phyloP scores from a whole-genome alignment of 495 filamentous ascomycete genomes.

The Hyaloscypha hepaticicola region DNA sequence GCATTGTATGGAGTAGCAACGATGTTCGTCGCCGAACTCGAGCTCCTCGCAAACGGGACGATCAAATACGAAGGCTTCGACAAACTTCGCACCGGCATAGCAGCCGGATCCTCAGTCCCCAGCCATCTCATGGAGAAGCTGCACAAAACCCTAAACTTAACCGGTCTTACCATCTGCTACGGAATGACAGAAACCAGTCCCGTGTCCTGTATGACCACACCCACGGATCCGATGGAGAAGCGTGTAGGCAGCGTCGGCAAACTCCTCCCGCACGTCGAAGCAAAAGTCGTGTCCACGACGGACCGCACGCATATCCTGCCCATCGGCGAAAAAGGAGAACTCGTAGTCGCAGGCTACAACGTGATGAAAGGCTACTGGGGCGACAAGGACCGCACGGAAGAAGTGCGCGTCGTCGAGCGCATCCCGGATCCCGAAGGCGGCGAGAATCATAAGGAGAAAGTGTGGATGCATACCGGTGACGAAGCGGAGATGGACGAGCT shows the following conservation, averaged over 20 bases:
- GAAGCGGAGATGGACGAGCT: conserved; percentile 83
- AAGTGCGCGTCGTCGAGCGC: conserved; percentile 58
- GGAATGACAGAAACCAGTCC: conserved; percentile 98
- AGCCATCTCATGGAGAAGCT: conserved; percentile 80
- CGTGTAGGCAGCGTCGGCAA: conserved; percentile 74
- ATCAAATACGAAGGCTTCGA: conserved; percentile 56
- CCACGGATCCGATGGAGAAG: conserved; percentile 75
- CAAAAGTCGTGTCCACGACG: conserved; percentile 74
- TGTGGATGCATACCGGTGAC: conserved; percentile 73
- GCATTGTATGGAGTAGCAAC: conserved; percentile 93
- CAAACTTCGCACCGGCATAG: conserved; percentile 82
- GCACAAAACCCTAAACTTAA: conserved; percentile 72
- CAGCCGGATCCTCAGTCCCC: conserved; percentile 83
- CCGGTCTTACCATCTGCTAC: conserved; percentile 91
- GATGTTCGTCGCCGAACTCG: conserved; percentile 91
- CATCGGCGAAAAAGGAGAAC: conserved; percentile 68
- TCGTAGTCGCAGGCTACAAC: conserved; percentile 81
- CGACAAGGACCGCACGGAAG: conserved; percentile 63
- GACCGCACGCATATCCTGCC: conserved; percentile 59
- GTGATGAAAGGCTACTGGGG: conserved; percentile 91
- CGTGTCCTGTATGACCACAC: conserved; percentile 88
- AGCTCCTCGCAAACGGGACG: conserved; percentile 60
- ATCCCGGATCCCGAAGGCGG: conserved; percentile 44
- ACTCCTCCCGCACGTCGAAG: conserved; percentile 70
- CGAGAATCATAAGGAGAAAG: conserved; percentile 22